Evolutionary conservation across 306 rosid genomes (phyloP).

Genomic region (Erythrophleum fordii): DNA sequence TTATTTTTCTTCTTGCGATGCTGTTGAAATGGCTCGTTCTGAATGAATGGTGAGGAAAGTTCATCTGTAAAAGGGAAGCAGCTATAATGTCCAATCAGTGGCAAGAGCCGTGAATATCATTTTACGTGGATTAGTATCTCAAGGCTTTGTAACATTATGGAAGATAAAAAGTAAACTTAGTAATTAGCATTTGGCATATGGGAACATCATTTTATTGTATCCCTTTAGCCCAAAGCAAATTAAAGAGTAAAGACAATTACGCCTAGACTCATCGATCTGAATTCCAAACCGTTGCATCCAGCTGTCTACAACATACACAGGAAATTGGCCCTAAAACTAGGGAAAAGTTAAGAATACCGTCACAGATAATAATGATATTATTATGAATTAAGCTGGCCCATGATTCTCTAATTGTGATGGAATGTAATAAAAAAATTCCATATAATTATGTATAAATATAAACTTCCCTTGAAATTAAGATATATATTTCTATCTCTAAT

Average conservation of each 20-base stretch:
- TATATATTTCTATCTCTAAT: too few species aligned
- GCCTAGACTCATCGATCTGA: not conserved
- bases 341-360: not conserved
- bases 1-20: too few species aligned
- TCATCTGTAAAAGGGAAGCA: too few species aligned
- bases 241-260: not conserved
- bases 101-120: too few species aligned
- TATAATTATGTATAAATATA: too few species aligned
- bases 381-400: not conserved
- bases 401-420: not conserved
- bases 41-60: too few species aligned
- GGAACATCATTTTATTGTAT: not conserved
- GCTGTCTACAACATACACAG: constrained; percentile 18
- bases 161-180: not conserved
- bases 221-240: not conserved
- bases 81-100: too few species aligned
- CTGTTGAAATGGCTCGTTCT: too few species aligned
- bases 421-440: too few species aligned
- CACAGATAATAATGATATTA: not conserved
- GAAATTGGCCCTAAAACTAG: not conserved
- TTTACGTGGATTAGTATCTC: too few species aligned
- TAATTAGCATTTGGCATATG: not conserved
- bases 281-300: constrained; percentile 17
- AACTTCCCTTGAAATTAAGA: too few species aligned
- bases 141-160: too few species aligned